Evolutionary conservation across 352 stramenopile species (phyloP), one percentile per base, ranked within the genome.

Genomic region (Pilasporangium apinafurcum): DNA sequence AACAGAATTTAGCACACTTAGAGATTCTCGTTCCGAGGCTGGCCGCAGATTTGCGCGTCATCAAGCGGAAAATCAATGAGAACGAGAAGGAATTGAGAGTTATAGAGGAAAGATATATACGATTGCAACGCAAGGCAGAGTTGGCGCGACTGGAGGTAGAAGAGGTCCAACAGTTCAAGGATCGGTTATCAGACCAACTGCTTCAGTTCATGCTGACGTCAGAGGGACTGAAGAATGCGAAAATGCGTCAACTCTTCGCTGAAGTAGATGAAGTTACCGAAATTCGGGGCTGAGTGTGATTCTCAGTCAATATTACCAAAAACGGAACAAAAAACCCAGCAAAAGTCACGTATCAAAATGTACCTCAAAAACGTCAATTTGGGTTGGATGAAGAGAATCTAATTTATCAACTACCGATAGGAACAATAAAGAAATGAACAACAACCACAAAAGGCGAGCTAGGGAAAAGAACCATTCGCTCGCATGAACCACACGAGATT

Each of bases 171-270:
- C 39, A 77, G 37, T 90, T 88, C 52, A 90, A 92, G 33, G 69
- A 84, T 55, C 56, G 74, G 33, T 53, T 92, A 5, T 64, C 72
- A 0, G 75, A 92, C 37, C 81, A 92, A 41, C 80, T 90, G 64
- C 53, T 87, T 41, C 65, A 86, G 34, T 68, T 92, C 37, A 69
- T 92, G 50, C 29, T 81, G 29, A 56, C 52, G 1, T 81, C 63
- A 22, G 73, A 92, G 47, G 65, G 65, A 20, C 55, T 80, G 17
- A 92, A 89, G 60, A 88, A 81, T 35, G 54, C 59, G 24, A 68
- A 62, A 30, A 88, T 92, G 79, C 71, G 84, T 35, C 45, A 84
- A 47, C 68, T 92, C 24, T 91, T 91, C 48, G 68, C 66, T 0
- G 48, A 88, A 21, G 68, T 85, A 4, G 77, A 89, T 33, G 20